Conservation (phyloP, 805 yeast genomes). For the Tetrapisispora fleetii region DNA sequence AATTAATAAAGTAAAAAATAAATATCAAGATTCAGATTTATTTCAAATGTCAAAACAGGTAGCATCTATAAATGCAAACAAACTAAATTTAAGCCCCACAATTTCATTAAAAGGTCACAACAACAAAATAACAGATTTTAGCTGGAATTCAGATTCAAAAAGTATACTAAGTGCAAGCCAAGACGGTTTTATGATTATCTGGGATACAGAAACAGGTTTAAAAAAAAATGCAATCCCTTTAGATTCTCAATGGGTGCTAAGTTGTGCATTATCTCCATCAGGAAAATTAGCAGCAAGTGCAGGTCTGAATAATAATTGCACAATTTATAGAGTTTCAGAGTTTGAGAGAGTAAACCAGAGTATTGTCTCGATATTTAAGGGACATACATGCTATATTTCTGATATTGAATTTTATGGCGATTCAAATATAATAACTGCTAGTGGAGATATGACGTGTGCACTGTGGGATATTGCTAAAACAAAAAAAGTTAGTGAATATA, state of each 20-base stretch:
- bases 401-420: constrained; percentile 60
- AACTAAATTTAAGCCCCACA: constrained; percentile 30
- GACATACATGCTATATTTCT: constrained; percentile 76
- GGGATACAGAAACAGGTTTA: constrained; percentile 70
- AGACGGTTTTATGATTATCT: constrained; percentile 74
- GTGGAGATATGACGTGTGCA: constrained; percentile 75
- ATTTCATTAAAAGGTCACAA: constrained; percentile 45
- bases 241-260: constrained; percentile 69
- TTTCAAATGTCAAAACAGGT: constrained; percentile 30
- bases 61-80: constrained; percentile 11
- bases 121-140: constrained; percentile 57
- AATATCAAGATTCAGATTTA: constrained; percentile 39
- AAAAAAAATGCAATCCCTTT: constrained; percentile 63
- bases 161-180: constrained; percentile 66
- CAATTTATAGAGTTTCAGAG: constrained; percentile 45
- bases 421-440: constrained; percentile 49
- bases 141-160: constrained; percentile 58
- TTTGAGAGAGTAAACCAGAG: constrained; percentile 31
- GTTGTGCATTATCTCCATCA: constrained; percentile 64
- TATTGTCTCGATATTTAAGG: constrained; percentile 51
- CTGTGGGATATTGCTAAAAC: constrained; percentile 73
- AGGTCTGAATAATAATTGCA: constrained; percentile 72
- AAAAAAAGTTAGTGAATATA: constrained; percentile 40
- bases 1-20: constrained; percentile 35
- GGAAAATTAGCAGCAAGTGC: constrained; percentile 65